Base-by-base conservation (phyloP, 352 stramenopile species). In the Halophytophthora polymorphica region DNA sequence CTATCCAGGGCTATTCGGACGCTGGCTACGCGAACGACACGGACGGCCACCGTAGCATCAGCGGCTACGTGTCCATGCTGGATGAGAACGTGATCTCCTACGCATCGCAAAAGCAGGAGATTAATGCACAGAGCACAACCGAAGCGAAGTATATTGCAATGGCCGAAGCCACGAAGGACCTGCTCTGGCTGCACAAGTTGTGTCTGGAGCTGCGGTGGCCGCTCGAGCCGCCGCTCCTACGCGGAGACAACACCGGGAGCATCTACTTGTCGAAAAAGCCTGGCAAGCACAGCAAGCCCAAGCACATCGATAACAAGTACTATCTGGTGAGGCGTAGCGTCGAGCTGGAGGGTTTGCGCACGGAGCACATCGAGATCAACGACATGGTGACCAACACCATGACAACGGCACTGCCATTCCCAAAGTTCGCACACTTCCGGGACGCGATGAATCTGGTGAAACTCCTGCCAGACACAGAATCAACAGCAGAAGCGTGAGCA, bases 81-180 rank as follows among this genome's bases (percentile, higher is more conserved):
- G 46, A 70, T 25, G 56, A 51, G 1, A 61, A 57, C 14, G 51
- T 50, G 0, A 57, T 74, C 13, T 57, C 43, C 0, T 66, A 71
- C 18, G 53, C 23, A 0, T 71, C 65, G 0, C 36, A 42, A 2
- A 71, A 74, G 23, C 54, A 74, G 42, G 53, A 35, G 2, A 48
- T 73, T 12, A 65, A 61, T 15, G 52, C 66, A 0, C 44, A 50
- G 7, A 67, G 58, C 29, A 76, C 61, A 0, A 59, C 48, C 2
- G 56, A 75, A 34, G 53, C 57, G 0, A 61, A 64, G 42, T 71
- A 69, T 10, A 33, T 65, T 17, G 57, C 61, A 0, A 66, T 71
- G 53, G 22, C 44, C 11, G 57, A 71, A 41, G 45, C 53, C 0
- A 41, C 36, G 0, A 38, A 46, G 2, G 61, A 75, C 25, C 12